Percentiles rank a stretch among this genome's conserved stretches.
phyloP scores from a whole-genome alignment of 805 yeast genomes.

The Helenozyma baotianmanensis region DNA sequence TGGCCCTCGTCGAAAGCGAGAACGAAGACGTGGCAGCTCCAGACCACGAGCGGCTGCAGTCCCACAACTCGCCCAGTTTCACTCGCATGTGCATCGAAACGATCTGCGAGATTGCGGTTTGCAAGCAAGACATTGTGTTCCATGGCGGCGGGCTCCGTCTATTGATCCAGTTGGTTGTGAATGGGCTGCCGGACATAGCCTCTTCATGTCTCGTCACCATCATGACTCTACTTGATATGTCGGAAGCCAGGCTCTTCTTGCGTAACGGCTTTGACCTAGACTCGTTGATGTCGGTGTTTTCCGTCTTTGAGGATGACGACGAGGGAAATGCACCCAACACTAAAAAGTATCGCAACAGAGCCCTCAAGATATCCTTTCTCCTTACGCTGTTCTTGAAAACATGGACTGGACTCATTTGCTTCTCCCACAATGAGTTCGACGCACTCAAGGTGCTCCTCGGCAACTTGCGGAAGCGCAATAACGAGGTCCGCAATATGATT shows the following conservation, averaged over 20 bases:
- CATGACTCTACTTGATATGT: conserved; percentile 52
- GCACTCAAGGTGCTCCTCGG: conserved; percentile 54
- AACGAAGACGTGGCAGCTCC: conserved; percentile 6
- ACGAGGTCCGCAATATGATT: conserved; percentile 53
- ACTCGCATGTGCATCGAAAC: conserved; percentile 38
- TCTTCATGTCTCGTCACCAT: conserved; percentile 39
- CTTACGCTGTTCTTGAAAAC: conserved; percentile 59
- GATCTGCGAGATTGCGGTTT: conserved; percentile 32
- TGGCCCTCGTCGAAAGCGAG: conserved; percentile 53
- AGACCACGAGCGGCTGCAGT: conserved; percentile 2
- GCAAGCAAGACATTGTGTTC: conserved; percentile 41
- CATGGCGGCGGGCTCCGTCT: conserved; percentile 52
- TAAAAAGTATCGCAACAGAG: conserved; percentile 23
- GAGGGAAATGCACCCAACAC: conserved; percentile 6
- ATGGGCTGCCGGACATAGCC: conserved; percentile 17
- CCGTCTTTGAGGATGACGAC: conserved; percentile 46
- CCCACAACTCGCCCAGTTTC: conserved; percentile 5
- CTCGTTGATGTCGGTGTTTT: conserved; percentile 62
- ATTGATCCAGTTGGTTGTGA: conserved; percentile 34
- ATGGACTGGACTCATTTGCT: conserved; percentile 72
- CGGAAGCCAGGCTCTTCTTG: conserved; percentile 48
- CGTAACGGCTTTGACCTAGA: conserved; percentile 61
- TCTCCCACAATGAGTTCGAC: conserved; percentile 51
- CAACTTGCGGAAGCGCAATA: conserved; percentile 58
- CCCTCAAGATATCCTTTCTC: conserved; percentile 58